A percentile compares a stretch with the other conserved stretches of the same genome.
phyloP scores from a whole-genome alignment of 768 basidiomycete genomes.

The Termitomyces sp. region DNA sequence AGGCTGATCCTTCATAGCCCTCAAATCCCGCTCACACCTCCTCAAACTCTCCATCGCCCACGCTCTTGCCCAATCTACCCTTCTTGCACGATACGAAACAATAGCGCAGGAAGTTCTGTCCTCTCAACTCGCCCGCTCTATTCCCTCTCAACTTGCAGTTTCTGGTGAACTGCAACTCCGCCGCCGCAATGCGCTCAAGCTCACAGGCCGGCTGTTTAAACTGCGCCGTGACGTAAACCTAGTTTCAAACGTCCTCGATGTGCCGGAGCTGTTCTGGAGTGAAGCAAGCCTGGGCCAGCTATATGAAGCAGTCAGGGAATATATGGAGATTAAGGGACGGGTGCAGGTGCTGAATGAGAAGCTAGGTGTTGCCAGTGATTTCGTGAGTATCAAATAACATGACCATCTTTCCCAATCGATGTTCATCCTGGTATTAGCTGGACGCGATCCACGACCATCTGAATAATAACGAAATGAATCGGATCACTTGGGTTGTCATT shows the following conservation, averaged over 20 bases:
- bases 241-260: constrained; percentile 89
- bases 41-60: constrained; percentile 93
- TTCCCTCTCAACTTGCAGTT: constrained; percentile 78
- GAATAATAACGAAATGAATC: constrained; percentile 85
- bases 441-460: constrained; percentile 93
- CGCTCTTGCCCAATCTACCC: constrained; percentile 91
- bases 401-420: neutral
- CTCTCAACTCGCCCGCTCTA: constrained; percentile 70
- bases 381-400: constrained; percentile 51
- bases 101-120: constrained; percentile 76
- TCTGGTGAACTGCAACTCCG: constrained; percentile 75
- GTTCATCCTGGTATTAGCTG: constrained; percentile 54
- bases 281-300: constrained; percentile 87
- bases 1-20: constrained; percentile 45
- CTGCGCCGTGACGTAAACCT: constrained; percentile 87
- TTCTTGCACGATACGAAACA: constrained; percentile 85
- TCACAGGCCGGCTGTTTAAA: constrained; percentile 86
- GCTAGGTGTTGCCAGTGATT: constrained; percentile 80
- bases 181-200: constrained; percentile 78
- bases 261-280: constrained; percentile 93
- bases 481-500: constrained; percentile 67
- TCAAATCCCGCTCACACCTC: constrained; percentile 88
- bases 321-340: constrained; percentile 86
- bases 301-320: constrained; percentile 91
- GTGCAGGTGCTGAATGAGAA: constrained; percentile 89